phyloP scores from a whole-genome alignment of 805 yeast species.

The Wickerhamomyces tratensis region DNA sequence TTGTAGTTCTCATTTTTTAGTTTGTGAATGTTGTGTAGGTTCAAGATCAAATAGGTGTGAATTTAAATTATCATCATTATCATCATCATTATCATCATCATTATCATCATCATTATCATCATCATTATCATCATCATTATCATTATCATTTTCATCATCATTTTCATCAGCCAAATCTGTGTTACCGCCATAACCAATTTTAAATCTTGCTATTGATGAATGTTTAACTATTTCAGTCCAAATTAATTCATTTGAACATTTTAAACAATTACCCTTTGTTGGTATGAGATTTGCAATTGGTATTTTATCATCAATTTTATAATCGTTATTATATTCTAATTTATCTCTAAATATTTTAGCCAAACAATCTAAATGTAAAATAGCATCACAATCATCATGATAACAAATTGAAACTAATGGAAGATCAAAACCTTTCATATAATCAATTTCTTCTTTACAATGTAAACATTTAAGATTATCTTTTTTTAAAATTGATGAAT shows the following conservation, averaged over 20 bases:
- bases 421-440: slow-evolving; percentile 18
- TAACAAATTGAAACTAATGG: slow-evolving; percentile 28
- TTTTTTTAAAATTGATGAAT: slow-evolving; percentile 11
- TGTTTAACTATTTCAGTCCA: slow-evolving; percentile 21
- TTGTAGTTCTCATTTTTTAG: too few species aligned
- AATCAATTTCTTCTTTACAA: slow-evolving; percentile 25
- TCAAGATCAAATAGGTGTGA: too few species aligned
- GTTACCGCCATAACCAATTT: slow-evolving; percentile 5
- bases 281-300: slow-evolving; percentile 18
- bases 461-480: slow-evolving; percentile 21
- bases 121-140: background rate
- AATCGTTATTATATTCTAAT: background rate
- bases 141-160: slow-evolving; percentile 1
- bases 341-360: slow-evolving; percentile 13
- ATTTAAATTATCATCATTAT: background rate
- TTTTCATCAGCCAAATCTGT: slow-evolving; percentile 1
- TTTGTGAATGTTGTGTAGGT: too few species aligned
- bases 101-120: background rate
- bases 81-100: slow-evolving; percentile 1
- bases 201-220: slow-evolving; percentile 12
- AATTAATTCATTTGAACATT: slow-evolving; percentile 15
- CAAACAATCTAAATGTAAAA: slow-evolving; percentile 31
- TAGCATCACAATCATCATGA: slow-evolving; percentile 19
- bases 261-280: slow-evolving; percentile 18
- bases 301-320: background rate